Conservation (phyloP, 345 rosid species). For the Jatropha curcas region DNA sequence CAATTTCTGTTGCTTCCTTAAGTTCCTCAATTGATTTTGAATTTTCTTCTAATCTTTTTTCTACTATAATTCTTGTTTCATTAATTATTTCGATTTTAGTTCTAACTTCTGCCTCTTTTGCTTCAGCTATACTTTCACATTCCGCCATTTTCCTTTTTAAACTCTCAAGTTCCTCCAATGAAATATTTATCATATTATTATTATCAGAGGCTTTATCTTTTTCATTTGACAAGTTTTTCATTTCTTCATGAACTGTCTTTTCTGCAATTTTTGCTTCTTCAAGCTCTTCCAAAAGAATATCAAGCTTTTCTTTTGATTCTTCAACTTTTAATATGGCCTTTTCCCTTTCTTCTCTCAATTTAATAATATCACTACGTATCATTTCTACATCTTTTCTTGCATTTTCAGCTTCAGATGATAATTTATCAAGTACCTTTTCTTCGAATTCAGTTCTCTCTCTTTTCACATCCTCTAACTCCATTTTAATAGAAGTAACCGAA, state of each 20-base stretch:
- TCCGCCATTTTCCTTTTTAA: slow-evolving; percentile 56
- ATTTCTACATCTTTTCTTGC: slow-evolving; percentile 56
- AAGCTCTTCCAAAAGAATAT: slow-evolving; percentile 40
- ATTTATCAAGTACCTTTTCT: slow-evolving; percentile 34
- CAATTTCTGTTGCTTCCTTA: slow-evolving; percentile 64
- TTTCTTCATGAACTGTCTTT: slow-evolving; percentile 45
- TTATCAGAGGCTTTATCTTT: slow-evolving; percentile 18
- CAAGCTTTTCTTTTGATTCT: slow-evolving; percentile 51
- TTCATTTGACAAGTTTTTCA: slow-evolving; percentile 47
- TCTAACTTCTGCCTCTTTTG: slow-evolving; percentile 47
- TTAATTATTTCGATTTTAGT: slow-evolving; percentile 52
- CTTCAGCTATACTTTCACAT: slow-evolving; percentile 39
- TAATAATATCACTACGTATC: slow-evolving; percentile 39
- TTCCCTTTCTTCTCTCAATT: slow-evolving; percentile 51
- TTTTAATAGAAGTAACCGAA: slow-evolving; percentile 40
- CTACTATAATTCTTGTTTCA: slow-evolving; percentile 40
- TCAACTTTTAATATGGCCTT: slow-evolving; percentile 31
- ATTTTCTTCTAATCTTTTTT: slow-evolving; percentile 47
- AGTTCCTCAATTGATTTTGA: slow-evolving; percentile 64
- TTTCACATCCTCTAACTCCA: slow-evolving; percentile 58
- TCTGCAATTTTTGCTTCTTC: slow-evolving; percentile 63
- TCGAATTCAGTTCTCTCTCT: slow-evolving; percentile 37
- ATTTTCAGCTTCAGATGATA: slow-evolving; percentile 47
- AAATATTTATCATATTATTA: slow-evolving; percentile 47
- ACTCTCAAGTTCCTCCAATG: slow-evolving; percentile 52